Base-by-base conservation (phyloP, 1,284 basidiomycete genomes). In the Heterobasidion annosum region DNA sequence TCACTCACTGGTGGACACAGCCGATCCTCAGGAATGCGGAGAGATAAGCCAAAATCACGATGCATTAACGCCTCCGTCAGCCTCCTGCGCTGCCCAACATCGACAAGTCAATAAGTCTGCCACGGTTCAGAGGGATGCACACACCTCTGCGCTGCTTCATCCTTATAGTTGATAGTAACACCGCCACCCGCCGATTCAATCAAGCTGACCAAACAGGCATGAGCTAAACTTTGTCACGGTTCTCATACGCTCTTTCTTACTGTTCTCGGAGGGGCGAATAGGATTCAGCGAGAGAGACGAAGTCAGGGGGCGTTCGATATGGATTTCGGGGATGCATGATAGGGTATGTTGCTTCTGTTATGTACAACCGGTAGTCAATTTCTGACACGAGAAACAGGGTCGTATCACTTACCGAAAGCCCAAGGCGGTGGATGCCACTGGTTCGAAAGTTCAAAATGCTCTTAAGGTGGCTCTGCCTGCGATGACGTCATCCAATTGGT, bases 1-100 rank as follows among this genome's bases (percentile, higher is more conserved):
- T 15, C 25, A 49, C 48, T 35, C 32, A 95, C 92, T 0, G 93
- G 88, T 18, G 93, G 93, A 68, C 93, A 96, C 3, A 97, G 70
- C 52, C 93, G 72, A 66, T 91, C 79, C 1, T 75, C 66, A 0
- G 89, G 84, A 8, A 96, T 66, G 3, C 71, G 63, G 0, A 95
- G 59, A 18, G 73, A 69, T 44, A 96, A 65, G 0, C 71, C 67
- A 63, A 93, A 95, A 67, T 95, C 91, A 16, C 83, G 77, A 57
- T 77, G 69, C 18, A 95, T 75, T 15, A 96, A 71, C 0, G 89
- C 88, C 57, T 83, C 74, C 0, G 92, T 94, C 56, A 96, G 72
- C 33, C 79, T 74, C 62, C 92, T 91, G 57, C 35, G 44, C 53
- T 59, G 34, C 5, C 15, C 42, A 19, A 52, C 15, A 52, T 55